Conservation (phyloP, 169 alveolate species). For the Plasmodium sp. region DNA sequence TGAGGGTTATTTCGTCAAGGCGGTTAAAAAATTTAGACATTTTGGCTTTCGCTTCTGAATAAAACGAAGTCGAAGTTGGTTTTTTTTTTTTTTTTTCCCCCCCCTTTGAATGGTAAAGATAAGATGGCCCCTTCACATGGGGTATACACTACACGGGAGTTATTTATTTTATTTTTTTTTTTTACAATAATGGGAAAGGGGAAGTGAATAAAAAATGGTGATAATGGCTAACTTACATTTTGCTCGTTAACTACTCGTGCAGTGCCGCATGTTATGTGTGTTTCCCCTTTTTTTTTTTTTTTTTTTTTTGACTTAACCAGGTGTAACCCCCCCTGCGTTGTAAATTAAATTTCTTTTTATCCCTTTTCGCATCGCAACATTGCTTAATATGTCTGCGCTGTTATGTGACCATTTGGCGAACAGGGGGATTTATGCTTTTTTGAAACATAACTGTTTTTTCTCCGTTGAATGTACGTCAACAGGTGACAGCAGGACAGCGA, state of each 20-base stretch:
- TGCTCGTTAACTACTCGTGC: neutral
- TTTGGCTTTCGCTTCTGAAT: neutral
- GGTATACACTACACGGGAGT: neutral
- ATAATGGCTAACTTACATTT: neutral
- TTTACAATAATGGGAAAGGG: neutral
- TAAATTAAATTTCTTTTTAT: neutral
- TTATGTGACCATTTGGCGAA: neutral
- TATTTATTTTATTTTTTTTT: no score
- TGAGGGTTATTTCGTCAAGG: neutral
- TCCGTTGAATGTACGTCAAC: neutral
- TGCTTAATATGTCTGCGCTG: neutral
- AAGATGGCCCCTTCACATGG: neutral
- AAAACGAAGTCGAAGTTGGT: neutral
- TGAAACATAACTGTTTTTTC: neutral
- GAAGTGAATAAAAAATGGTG: neutral
- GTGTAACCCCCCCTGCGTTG: neutral
- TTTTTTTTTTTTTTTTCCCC: neutral
- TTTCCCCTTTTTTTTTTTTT: neutral
- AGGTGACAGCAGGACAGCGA: neutral
- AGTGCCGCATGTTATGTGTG: neutral
- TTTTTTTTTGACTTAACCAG: neutral
- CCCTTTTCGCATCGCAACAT: neutral
- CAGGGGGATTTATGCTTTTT: neutral
- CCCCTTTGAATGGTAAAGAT: neutral
- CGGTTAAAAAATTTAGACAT: neutral